Conservation (phyloP, 768 basidiomycete species). For the Kwoniella pini region DNA sequence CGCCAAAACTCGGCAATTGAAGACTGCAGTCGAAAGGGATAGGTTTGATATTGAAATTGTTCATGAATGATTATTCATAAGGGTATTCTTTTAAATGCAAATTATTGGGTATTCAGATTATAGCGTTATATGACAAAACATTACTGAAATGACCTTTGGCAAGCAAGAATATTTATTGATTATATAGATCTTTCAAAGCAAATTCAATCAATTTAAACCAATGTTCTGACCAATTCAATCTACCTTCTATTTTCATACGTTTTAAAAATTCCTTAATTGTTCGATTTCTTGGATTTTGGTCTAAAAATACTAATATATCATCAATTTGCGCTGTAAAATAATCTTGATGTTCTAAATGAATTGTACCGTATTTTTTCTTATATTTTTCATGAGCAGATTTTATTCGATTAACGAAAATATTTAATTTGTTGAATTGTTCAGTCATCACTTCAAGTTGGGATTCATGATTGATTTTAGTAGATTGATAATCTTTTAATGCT, state of each 20-base stretch:
- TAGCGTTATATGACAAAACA: neutral
- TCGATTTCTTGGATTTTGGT: neutral
- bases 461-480: no score
- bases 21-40: neutral
- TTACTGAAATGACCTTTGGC: neutral
- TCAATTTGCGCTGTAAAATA: neutral
- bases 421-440: no score
- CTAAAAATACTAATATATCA: no score
- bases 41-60: no score
- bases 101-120: neutral
- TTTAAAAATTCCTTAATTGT: neutral
- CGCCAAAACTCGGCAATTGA: no score
- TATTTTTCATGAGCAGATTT: no score
- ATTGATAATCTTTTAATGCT: no score
- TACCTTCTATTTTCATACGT: neutral
- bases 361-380: no score
- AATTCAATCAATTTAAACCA: neutral
- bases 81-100: conserved; percentile 1
- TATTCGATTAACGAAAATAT: no score
- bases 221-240: conserved; percentile 2
- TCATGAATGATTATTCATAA: no score
- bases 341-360: no score
- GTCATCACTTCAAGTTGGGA: no score
- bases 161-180: neutral
- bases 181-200: neutral